phyloP scores from a whole-genome alignment of 2,329 filamentous ascomycete species.

The Capronia coronata region DNA sequence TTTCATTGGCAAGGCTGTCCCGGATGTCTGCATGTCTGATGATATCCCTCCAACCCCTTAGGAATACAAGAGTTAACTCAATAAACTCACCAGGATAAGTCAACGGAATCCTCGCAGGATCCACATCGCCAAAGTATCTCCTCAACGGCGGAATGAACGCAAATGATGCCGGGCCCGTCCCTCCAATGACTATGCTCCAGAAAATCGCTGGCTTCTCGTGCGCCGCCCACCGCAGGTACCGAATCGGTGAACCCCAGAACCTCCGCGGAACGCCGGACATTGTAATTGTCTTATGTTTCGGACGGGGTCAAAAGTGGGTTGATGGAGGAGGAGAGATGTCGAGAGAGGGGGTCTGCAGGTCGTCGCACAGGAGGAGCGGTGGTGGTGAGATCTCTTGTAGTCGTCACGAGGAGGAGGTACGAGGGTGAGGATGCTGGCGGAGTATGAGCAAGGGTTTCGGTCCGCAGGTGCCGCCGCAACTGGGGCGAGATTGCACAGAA shows the following conservation, averaged over 20 bases:
- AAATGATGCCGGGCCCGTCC: constrained; percentile 63
- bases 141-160: constrained; percentile 68
- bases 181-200: constrained; percentile 72
- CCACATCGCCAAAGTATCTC: constrained; percentile 64
- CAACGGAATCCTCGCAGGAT: constrained; percentile 66
- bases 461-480: too few relatives aligned
- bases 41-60: too few relatives aligned
- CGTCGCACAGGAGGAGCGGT: too few relatives aligned
- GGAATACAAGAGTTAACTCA: too few relatives aligned
- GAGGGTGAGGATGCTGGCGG: too few relatives aligned
- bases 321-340: background rate
- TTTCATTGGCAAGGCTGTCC: too few relatives aligned
- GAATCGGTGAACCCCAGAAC: constrained; percentile 78
- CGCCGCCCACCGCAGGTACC: constrained; percentile 81
- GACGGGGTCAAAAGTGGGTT: background rate
- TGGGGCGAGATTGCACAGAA: too few relatives aligned
- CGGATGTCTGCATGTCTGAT: too few relatives aligned
- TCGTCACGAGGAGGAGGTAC: too few relatives aligned
- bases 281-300: background rate
- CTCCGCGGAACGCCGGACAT: constrained; percentile 52
- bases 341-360: background rate
- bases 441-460: too few relatives aligned
- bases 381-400: too few relatives aligned
- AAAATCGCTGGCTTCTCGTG: constrained; percentile 87
- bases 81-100: constrained; percentile 80